Base-by-base conservation (phyloP, 2,329 filamentous ascomycete species). In the Ceratocystis harringtonii region DNA sequence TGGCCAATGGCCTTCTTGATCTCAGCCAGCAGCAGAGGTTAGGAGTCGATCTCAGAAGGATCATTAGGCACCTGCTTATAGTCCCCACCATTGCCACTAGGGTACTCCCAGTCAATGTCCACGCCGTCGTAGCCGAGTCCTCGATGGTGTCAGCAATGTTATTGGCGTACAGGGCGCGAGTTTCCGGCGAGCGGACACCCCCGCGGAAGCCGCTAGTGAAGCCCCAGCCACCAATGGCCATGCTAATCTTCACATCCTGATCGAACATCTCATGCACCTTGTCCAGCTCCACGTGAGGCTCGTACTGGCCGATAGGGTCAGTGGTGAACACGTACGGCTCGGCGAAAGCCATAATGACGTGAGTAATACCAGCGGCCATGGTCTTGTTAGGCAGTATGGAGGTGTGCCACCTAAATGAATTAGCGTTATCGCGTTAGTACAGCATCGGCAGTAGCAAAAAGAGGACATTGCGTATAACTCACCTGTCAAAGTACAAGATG, bases 191-290 rank as follows among this genome's bases (percentile, higher is more conserved):
- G 62, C 76, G 78, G 1, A 84, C 82, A 0, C 80, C 86, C 12
- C 72, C 73, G 0, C 80, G 78, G 70, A 88, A 90, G 0, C 86
- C 86, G 6, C 73, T 72, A 0, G 80, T 84, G 68, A 89, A 84
- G 0, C 86, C 87, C 87, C 88, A 91, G 63, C 87, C 88, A 12
- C 88, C 88, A 68, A 91, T 83, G 22, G 88, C 86, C 50, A 90
- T 78, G 76, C 87, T 80, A 25, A 90, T 74, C 69, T 86, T 85
- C 19, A 85, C 84, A 30, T 76, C 77, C 0, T 73, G 66, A 7
- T 74, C 73, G 67, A 86, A 83, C 65, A 77, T 75, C 25, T 71
- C 71, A 12, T 50, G 60, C n/a, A 66, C 22, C 17, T 55, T 36
- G 1, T 19, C 70, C 1, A 85, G 76, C 0, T 76, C 77, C 3